Base-by-base conservation (phyloP, 345 rosid genomes). In the Eucalyptus sp. region DNA sequence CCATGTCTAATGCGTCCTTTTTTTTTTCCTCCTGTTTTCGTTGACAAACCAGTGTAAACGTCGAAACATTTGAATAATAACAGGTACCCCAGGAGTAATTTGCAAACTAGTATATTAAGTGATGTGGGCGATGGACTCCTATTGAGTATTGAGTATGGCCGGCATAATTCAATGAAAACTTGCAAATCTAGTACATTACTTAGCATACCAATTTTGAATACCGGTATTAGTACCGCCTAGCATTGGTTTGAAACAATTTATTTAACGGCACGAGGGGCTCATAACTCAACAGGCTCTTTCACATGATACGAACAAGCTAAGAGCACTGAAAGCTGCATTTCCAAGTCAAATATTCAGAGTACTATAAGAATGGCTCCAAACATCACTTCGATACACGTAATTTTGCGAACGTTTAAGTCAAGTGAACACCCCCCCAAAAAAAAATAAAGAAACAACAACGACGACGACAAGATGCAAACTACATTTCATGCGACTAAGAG, bases 371-470 rank as follows among this genome's bases (percentile, higher is more conserved):
- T 62, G 29, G 71, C 71, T 29, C 71, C 71, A 29, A 29, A 62
- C 31, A 29, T n/a, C 71, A 62, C 71, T 62, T 29, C 33, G 13
- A 29, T 62, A 29, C 17, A 29, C 8, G 14, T 29, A 62, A 12
- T 62, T 29, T 29, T 62, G 33, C 71, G 14, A 13, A 62, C 8
- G 17, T 10, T 62, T 62, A 62, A 3, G 71, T 16, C 71, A 43
- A 31, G 50, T 11, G n/a, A 71, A 24, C 3, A 37, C 37, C 41
- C 41, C 41, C 41, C 4, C 3, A 37, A 37, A 37, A 37, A 37
- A 37, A 37, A 37, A 37, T 3, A 37, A 37, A 4, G 0, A 4
- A 3, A 37, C 4, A 4, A 37, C 41, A 4, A 37, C 41, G 4
- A 37, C 41, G 41, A 37, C 41, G 41, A 4, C 41, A 37, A 37